phyloP scores from a whole-genome alignment of 345 rosid genomes.

The Corchorus olitorius region DNA sequence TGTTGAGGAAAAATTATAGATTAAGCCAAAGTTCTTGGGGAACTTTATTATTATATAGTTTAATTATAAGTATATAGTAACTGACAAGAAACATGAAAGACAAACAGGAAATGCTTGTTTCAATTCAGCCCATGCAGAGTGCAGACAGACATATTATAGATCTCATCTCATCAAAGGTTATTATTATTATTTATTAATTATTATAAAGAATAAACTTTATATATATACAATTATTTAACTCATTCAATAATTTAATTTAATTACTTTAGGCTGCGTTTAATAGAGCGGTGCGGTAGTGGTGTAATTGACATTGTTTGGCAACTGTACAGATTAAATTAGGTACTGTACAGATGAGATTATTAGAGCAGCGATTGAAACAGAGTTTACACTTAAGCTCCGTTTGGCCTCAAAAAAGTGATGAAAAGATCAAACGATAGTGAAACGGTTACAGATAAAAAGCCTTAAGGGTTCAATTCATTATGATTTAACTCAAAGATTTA shows the following conservation, averaged over 20 bases:
- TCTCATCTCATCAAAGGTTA: slow-evolving; percentile 1
- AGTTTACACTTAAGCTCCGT: no score
- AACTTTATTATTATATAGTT: neutral
- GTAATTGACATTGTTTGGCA: no score
- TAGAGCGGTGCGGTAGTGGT: no score
- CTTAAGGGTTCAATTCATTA: no score
- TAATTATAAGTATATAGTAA: neutral
- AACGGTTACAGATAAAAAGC: no score
- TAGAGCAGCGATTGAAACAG: no score
- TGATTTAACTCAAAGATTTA: neutral
- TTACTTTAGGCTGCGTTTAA: no score
- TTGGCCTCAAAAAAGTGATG: no score
- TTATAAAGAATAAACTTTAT: neutral
- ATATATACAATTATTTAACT: neutral
- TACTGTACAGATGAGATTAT: no score
- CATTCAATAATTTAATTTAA: neutral
- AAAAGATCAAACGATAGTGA: no score
- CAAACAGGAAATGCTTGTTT: slow-evolving; percentile 15
- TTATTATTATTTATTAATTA: no score
- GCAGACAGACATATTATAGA: neutral
- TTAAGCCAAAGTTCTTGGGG: slow-evolving; percentile 6
- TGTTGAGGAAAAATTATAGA: neutral
- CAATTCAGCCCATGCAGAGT: neutral
- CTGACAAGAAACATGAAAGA: slow-evolving; percentile 5
- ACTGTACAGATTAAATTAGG: no score